Evolutionary conservation across 371 early-diverging fungal species (phyloP), one percentile per base, ranked within the genome.

Genomic region (Mortierella sp.): DNA sequence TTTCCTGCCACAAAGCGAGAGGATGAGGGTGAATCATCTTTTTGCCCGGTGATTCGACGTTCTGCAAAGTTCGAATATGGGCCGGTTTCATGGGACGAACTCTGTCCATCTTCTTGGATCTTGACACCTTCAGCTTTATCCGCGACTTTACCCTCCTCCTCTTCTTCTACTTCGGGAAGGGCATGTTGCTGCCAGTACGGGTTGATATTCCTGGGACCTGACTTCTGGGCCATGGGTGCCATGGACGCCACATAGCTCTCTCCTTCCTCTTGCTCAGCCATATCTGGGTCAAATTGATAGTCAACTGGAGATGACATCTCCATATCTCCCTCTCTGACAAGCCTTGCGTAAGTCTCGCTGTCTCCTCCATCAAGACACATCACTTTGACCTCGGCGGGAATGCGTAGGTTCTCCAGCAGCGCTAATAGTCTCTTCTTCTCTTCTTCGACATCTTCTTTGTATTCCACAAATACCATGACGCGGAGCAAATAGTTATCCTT

Each of bases 391-490:
- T 89, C 87, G 0, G 89, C 91, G 9, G 72, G 78, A 19, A 91
- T 88, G 5, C 91, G 83, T 66, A 91, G 61, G 60, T 87, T 87
- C 42, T 86, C 84, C 55, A 91, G 61, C 22, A 91, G 81, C 9
- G 76, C 82, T 19, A 57, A 62, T 26, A 91, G 81, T 29, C 89
- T 72, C 13, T 82, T 68, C 47, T 72, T 64, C 70, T 91, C 91
- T 23, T 86, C 85, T 3, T 72, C 85, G 2, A 90, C 84, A 53
- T 91, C 91, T 8, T 71, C 61, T 22, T 62, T 64, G 64, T 86
- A 83, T 64, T 89, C 91, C 26, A 91, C 90, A 85, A 91, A 89
- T 51, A 87, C 85, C 84, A 87, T 86, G 17, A 91, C 89, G 2
- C 91, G 86, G 43, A 91, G 80, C 2, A 40, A 43, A 60, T 72